Evolutionary conservation across 192 early-diverging fungal genomes (phyloP).

Genomic region (Coemansia sp.): DNA sequence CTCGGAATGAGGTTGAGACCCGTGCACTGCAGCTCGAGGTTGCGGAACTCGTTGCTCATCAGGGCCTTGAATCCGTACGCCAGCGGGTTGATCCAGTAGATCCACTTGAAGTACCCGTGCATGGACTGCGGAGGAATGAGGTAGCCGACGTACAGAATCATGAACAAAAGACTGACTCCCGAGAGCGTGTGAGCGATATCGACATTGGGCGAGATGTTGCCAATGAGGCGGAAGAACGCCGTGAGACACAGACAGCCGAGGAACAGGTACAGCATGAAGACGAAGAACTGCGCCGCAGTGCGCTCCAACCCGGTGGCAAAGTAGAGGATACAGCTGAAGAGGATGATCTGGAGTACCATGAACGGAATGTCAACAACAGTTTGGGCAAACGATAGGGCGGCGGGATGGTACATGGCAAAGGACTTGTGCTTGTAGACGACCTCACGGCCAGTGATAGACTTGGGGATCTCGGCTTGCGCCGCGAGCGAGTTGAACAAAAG

Average conservation of each 20-base stretch:
- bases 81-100: conserved; percentile 69
- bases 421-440: conserved; percentile 78
- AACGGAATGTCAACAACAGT: conserved; percentile 60
- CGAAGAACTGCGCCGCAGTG: conserved; percentile 63
- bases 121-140: conserved; percentile 60
- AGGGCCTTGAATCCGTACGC: conserved; percentile 66
- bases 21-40: conserved; percentile 34
- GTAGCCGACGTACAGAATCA: conserved; percentile 55
- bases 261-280: conserved; percentile 62
- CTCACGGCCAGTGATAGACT: conserved; percentile 67
- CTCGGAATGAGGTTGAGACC: conserved; percentile 48
- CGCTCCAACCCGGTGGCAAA: conserved; percentile 62
- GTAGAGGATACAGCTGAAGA: conserved; percentile 65
- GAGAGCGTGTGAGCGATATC: conserved; percentile 50
- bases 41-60: conserved; percentile 68
- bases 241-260: conserved; percentile 60
- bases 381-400: conserved; percentile 62
- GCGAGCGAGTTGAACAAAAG: conserved; percentile 69
- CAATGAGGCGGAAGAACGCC: conserved; percentile 59
- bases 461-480: conserved; percentile 67
- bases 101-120: conserved; percentile 65
- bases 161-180: conserved; percentile 37
- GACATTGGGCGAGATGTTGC: conserved; percentile 43
- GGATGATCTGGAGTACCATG: conserved; percentile 51
- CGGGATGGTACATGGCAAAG: conserved; percentile 69